phyloP scores from a whole-genome alignment of 1,284 basidiomycete species.

The Apiotrichum montevideense region DNA sequence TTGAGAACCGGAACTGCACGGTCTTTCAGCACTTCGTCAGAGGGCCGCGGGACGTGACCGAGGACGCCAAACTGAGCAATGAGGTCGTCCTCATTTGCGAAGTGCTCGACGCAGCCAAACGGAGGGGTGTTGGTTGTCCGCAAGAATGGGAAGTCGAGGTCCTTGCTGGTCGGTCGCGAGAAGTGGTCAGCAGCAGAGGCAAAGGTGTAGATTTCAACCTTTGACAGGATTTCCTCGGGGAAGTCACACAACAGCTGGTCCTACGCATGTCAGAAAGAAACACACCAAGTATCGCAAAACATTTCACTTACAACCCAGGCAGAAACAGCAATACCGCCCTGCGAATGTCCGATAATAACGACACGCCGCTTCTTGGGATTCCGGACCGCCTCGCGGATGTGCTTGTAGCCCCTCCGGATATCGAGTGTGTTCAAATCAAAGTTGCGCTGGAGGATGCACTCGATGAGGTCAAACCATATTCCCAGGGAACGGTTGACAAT shows the following conservation, averaged over 20 bases:
- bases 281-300: background rate
- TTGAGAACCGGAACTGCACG: slow-evolving; percentile 9
- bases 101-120: slow-evolving; percentile 32
- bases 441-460: slow-evolving; percentile 37
- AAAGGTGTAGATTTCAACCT: slow-evolving; percentile 40
- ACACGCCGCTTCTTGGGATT: slow-evolving; percentile 22
- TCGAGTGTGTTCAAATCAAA: slow-evolving; percentile 25
- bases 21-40: background rate
- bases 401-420: slow-evolving; percentile 23
- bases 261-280: slow-evolving; percentile 3
- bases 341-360: slow-evolving; percentile 34
- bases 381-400: slow-evolving; percentile 13
- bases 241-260: slow-evolving; percentile 34
- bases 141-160: background rate
- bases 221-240: slow-evolving; percentile 19
- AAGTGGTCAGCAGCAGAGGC: slow-evolving; percentile 37
- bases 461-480: slow-evolving; percentile 32
- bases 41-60: background rate
- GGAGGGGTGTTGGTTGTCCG: slow-evolving; percentile 3
- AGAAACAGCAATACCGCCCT: slow-evolving; percentile 35
- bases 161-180: slow-evolving; percentile 10
- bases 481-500: slow-evolving; percentile 34
- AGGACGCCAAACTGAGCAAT: slow-evolving; percentile 28
- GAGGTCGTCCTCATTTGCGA: slow-evolving; percentile 32
- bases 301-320: slow-evolving; percentile 22